Percentiles rank a stretch among this genome's conserved stretches.
phyloP scores from a whole-genome alignment of 2,329 filamentous ascomycete species.

The Bipolaris sorokiniana region DNA sequence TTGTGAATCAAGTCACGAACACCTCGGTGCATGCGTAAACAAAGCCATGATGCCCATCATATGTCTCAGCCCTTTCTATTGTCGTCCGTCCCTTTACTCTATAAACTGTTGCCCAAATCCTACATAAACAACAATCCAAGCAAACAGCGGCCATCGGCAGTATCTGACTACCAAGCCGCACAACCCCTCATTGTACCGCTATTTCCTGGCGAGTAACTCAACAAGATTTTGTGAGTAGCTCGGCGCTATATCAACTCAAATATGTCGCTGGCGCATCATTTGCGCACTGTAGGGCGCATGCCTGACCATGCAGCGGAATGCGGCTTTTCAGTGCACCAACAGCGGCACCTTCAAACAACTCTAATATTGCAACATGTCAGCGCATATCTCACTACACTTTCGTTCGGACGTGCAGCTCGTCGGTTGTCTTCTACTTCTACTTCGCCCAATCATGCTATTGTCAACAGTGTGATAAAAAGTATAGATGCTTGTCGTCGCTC shows the following conservation, averaged over 20 bases:
- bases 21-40: no score
- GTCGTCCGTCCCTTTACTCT: no score
- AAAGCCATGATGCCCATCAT: no score
- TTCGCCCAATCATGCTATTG: neutral
- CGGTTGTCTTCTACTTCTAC: neutral
- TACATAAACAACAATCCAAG: no score
- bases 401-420: neutral
- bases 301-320: neutral
- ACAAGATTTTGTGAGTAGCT: neutral
- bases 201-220: no score
- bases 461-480: neutral
- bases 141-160: no score
- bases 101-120: no score
- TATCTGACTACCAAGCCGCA: no score
- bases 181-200: no score
- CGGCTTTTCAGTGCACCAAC: neutral
- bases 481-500: neutral
- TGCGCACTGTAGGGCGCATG: neutral
- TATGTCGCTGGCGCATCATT: neutral
- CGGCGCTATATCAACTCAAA: neutral
- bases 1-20: no score
- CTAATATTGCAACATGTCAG: neutral
- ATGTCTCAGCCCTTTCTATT: no score
- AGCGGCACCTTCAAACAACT: neutral
- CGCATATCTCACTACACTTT: neutral